Percentiles rank a stretch among this genome's conserved stretches.
These are phyloP conservation scores for Gloeostereum incarnatum DNA, from an alignment of 768 basidiomycete genomes.

Conservation along the genomic window DNA sequence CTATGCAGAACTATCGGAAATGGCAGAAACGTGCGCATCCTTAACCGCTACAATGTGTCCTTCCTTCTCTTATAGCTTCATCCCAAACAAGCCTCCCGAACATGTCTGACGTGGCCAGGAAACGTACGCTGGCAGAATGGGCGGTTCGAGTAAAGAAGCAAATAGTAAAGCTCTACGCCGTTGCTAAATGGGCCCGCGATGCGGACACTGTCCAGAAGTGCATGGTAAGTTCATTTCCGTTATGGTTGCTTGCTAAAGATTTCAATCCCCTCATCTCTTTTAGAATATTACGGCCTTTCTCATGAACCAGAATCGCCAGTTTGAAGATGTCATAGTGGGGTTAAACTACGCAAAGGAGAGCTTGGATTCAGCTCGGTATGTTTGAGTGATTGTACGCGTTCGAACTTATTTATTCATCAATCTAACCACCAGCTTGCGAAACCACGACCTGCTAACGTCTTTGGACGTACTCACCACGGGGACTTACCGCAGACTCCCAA, in stretches of 20 bases:
- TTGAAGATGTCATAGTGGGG: constrained; percentile 56
- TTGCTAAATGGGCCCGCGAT: constrained; percentile 82
- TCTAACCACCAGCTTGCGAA: constrained; percentile 54
- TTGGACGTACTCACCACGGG: constrained; percentile 84
- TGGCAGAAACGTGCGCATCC: constrained; percentile 78
- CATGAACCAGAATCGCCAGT: constrained; percentile 77
- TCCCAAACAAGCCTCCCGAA: constrained; percentile 52
- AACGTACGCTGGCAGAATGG: constrained; percentile 79
- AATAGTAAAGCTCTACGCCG: constrained; percentile 80
- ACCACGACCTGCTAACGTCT: constrained; percentile 90
- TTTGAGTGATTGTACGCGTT: neutral
- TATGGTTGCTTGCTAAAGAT: neutral
- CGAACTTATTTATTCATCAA: neutral
- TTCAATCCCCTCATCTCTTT: constrained; percentile 5
- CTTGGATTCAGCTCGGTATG: constrained; percentile 72
- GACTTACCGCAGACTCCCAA: constrained; percentile 77
- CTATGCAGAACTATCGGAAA: constrained; percentile 74
- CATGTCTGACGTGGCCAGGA: constrained; percentile 74
- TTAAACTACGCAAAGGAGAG: constrained; percentile 59
- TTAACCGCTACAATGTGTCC: too few species aligned
- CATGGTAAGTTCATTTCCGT: constrained; percentile 42
- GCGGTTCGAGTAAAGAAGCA: constrained; percentile 89
- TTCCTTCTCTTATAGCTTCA: constrained; percentile 1
- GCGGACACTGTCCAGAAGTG: constrained; percentile 78
- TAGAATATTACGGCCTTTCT: constrained; percentile 87